Evolutionary conservation across 371 early-diverging fungal genomes (phyloP).

Genomic region (Mortierella sp.): DNA sequence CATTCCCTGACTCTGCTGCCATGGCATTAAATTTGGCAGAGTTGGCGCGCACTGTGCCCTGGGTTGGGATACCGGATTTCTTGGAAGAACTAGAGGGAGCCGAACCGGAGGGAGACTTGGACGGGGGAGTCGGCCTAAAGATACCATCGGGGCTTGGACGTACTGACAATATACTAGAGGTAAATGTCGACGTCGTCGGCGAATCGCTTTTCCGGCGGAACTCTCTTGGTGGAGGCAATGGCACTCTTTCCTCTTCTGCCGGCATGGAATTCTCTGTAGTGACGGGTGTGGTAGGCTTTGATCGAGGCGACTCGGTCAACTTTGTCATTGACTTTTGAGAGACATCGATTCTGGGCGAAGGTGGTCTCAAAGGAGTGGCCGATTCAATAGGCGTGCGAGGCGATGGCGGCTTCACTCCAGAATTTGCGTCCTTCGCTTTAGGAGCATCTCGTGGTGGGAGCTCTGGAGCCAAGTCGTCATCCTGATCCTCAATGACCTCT

Average conservation of each 20-base stretch:
- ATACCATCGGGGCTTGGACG: constrained; percentile 5
- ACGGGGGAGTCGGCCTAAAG: constrained; percentile 8
- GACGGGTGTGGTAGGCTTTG: neutral
- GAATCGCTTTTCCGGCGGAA: constrained; percentile 35
- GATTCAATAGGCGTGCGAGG: constrained; percentile 1
- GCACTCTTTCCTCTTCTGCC: constrained; percentile 21
- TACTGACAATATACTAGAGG: neutral
- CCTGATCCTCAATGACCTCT: constrained; percentile 23
- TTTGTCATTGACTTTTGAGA: neutral
- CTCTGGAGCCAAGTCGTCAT: constrained; percentile 38
- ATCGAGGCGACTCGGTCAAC: neutral
- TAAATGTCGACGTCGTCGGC: constrained; percentile 1
- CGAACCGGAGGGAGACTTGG: constrained; percentile 1
- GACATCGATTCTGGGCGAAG: neutral
- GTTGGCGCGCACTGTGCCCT: constrained; percentile 40
- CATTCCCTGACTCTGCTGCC: constrained; percentile 10
- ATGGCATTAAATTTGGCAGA: constrained; percentile 42
- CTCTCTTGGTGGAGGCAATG: constrained; percentile 45
- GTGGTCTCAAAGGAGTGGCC: neutral
- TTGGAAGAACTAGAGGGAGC: neutral
- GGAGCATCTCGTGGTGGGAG: constrained; percentile 38
- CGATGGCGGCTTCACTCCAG: neutral
- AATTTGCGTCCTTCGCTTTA: neutral
- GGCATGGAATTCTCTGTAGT: neutral
- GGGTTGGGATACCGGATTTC: neutral